Evolutionary conservation across 257 asterid genomes (phyloP), one percentile per base, ranked within the genome.

Genomic region (Catharanthus roseus): DNA sequence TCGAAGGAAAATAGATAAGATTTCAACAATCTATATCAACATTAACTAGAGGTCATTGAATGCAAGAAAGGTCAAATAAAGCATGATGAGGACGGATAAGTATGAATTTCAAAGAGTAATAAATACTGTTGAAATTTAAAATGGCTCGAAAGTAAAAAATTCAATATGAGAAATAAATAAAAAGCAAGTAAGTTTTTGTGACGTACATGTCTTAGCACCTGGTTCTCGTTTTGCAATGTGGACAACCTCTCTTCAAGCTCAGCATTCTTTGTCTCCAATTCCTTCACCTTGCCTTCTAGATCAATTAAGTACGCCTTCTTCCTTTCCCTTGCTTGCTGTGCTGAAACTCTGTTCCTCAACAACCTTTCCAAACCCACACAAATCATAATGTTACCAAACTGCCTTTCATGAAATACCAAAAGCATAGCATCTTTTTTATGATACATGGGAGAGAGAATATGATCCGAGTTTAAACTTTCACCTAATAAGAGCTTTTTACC

Each of bases 251-350:
- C 99, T 67, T 91, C 99, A 72, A 95, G 96, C 87, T 95, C 99
- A 9, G 96, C 89, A 76, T 95, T 95, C 81, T 91, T 95, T 16
- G 95, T 86, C 71, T 95, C 99, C 86, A 89, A 71, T 68, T 91
- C 97, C 71, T 95, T 95, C 19, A 87, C 97, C 75, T 95, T 83
- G 24, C 70, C 95, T 79, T 95, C 99, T 86, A 95, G 81, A 74
- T 95, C 99, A 56, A 68, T 87, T 89, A 95, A 73, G 73, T 95
- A 89, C 5, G 96, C 97, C 82, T 95, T 95, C 92, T 95, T 95
- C 86, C 99, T 88, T 86, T 95, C 99, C 85, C 99, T 91, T 61
- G 99, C 99, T 82, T 91, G 97, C 74, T 95, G 99, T 36, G 99
- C 99, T 13, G 99, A 95, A 28, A 95, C 99, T 89, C 99, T 85